These are phyloP conservation scores for Phytopythium sindhum DNA, from an alignment of 352 stramenopile species.

Conservation along the genomic window DNA sequence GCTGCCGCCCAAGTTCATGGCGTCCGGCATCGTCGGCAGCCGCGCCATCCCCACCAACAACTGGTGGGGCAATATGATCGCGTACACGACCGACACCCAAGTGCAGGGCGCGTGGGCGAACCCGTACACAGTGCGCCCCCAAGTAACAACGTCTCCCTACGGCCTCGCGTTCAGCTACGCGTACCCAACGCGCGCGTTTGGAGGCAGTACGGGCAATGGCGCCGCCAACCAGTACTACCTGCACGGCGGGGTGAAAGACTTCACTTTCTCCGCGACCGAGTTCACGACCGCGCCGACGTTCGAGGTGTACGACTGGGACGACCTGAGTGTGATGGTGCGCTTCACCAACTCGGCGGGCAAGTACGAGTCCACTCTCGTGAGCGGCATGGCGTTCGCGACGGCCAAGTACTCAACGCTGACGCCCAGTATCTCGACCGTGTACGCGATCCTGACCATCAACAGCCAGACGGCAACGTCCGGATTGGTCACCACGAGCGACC, in stretches of 20 bases:
- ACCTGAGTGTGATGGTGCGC: constrained; percentile 49
- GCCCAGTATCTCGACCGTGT: constrained; percentile 35
- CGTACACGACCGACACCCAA: constrained; percentile 16
- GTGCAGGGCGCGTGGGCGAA: constrained; percentile 64
- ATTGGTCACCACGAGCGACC: constrained; percentile 21
- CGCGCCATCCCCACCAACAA: constrained; percentile 63
- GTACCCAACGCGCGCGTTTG: constrained; percentile 44
- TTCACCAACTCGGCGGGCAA: constrained; percentile 33
- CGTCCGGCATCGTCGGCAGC: constrained; percentile 32
- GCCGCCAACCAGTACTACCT: constrained; percentile 51
- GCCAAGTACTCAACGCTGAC: constrained; percentile 43
- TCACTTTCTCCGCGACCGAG: constrained; percentile 48
- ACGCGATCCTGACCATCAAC: constrained; percentile 55
- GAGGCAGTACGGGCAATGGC: constrained; percentile 40
- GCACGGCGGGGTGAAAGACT: constrained; percentile 38
- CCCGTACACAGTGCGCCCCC: constrained; percentile 50
- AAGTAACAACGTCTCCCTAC: constrained; percentile 29
- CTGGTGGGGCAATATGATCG: constrained; percentile 78
- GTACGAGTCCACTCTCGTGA: constrained; percentile 46
- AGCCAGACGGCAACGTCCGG: constrained; percentile 10
- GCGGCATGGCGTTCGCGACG: constrained; percentile 65
- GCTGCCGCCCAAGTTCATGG: constrained; percentile 52
- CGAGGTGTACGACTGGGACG: constrained; percentile 47
- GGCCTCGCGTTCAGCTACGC: constrained; percentile 58
- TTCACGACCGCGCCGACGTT: constrained; percentile 33